Evolutionary conservation across 208 protist species (phyloP).

Genomic region (Crithidia expoeki): DNA sequence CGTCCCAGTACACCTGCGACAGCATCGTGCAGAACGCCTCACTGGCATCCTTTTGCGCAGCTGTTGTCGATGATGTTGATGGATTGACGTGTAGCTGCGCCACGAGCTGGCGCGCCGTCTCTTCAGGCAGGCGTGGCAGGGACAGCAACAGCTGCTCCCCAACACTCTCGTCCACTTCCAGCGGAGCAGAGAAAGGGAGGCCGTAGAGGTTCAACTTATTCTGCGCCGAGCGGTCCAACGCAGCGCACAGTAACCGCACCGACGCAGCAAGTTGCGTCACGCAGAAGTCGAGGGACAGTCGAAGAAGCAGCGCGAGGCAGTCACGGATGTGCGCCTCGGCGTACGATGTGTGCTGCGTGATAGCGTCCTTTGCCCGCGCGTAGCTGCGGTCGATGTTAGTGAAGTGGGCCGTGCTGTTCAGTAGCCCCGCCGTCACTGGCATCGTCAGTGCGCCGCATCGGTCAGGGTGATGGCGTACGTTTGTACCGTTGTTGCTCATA

Average conservation of each 20-base stretch:
- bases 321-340: constrained; percentile 17
- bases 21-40: constrained; percentile 2
- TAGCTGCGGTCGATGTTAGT: constrained; percentile 65
- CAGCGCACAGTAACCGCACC: constrained; percentile 16
- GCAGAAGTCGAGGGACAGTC: constrained; percentile 27
- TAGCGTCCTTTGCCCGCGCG: constrained; percentile 33
- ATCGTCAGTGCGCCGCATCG: no score
- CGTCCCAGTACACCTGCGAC: constrained; percentile 19
- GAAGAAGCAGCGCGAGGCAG: constrained; percentile 33
- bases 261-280: constrained; percentile 25
- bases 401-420: constrained; percentile 62
- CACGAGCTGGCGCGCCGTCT: constrained; percentile 10
- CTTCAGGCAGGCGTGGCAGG: constrained; percentile 15
- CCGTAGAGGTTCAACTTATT: neutral
- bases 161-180: neutral
- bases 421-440: neutral
- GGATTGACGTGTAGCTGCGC: neutral
- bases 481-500: no score
- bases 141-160: constrained; percentile 6
- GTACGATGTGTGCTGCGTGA: constrained; percentile 7
- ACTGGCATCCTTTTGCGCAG: neutral
- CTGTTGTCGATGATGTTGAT: no score
- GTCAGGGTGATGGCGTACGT: no score
- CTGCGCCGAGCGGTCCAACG: constrained; percentile 3
- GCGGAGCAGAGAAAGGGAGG: neutral